Base-by-base conservation (phyloP, 139 green algal genomes). In the Marvania coccoides region DNA sequence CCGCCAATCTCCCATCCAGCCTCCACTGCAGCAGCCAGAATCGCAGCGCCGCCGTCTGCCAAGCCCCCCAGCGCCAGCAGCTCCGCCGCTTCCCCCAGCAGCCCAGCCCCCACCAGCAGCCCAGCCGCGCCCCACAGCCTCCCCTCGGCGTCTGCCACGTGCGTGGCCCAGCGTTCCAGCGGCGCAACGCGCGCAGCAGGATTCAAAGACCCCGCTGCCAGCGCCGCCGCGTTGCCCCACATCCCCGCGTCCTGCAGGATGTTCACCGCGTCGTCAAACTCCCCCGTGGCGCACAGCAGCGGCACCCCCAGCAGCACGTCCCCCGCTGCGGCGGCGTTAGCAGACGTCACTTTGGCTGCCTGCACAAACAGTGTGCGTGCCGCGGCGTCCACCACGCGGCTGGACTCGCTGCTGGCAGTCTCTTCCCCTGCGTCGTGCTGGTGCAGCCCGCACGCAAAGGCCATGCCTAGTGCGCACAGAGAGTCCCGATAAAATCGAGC, bases 231-330 rank as follows among this genome's bases (percentile, higher is more conserved):
- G 42, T 83, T 78, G 4, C 69, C 73, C 88, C 88, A 95, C 57
- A 92, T 67, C 9, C 81, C 79, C 5, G 63, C 73, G 40, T 95
- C 87, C 62, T 93, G 87, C 38, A 84, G 77, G 23, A 75, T 47
- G 4, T 24, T 33, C 10, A 81, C 73, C 4, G 80, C 85, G 54
- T 90, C 83, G 3, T 53, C 47, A 0, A 74, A 62, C 64, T 89
- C 65, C 0, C 80, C 80, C 26, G 81, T 85, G 13, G 88, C 83
- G 70, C 78, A 87, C 38, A 91, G 81, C 38, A 95, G 77, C 13
- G 87, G 85, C 34, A 91, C 85, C 0, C 77, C 83, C 45, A 95
- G 78, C 70, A 93, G 75, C n/a, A 67, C 60, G 61, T 95, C 88
- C 1, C 88, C 87, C 34, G 88, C 65, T 9, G 45, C 71, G n/a